A percentile compares a stretch with the other conserved stretches of the same genome.
These are phyloP conservation scores for Boletus reticuloceps DNA, from an alignment of 768 basidiomycete species.

Conservation along the genomic window DNA sequence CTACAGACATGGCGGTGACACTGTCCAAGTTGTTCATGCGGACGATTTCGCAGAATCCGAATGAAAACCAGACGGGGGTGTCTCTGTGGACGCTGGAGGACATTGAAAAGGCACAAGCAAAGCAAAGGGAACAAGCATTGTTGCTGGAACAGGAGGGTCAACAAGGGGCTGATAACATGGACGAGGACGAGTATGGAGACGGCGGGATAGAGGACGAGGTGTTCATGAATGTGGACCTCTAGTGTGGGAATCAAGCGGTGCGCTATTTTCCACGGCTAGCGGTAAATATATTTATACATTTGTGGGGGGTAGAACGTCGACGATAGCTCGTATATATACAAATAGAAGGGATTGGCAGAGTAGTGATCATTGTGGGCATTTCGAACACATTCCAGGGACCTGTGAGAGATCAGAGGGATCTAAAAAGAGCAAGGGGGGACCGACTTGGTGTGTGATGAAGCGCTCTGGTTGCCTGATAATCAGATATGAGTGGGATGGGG, in stretches of 20 bases:
- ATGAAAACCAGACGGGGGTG: conserved; percentile 92
- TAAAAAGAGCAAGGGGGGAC: conserved; percentile 15
- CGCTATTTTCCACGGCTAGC: background rate
- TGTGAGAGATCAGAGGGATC: conserved; percentile 24
- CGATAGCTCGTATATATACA: conserved; percentile 13
- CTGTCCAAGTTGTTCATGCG: conserved; percentile 96
- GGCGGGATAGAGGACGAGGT: conserved; percentile 65
- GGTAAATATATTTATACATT: conserved; percentile 14
- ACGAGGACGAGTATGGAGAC: conserved; percentile 62
- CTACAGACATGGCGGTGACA: conserved; percentile 96
- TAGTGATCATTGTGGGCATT: conserved; percentile 26
- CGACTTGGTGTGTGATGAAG: conserved; percentile 42
- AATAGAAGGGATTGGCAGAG: background rate
- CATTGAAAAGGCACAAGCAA: conserved; percentile 80
- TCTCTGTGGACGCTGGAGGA: conserved; percentile 95
- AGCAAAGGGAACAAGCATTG: conserved; percentile 66
- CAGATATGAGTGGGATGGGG: background rate
- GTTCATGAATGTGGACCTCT: conserved; percentile 54
- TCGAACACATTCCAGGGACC: conserved; percentile 39
- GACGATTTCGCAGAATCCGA: conserved; percentile 96
- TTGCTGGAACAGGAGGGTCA: conserved; percentile 38
- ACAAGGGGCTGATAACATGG: conserved; percentile 26
- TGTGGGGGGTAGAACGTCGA: background rate
- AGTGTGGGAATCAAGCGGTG: background rate
- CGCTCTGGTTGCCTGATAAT: conserved; percentile 53